Evolutionary conservation across 352 stramenopile species (phyloP), one percentile per base, ranked within the genome.

Genomic region (Globisporangium parvum): DNA sequence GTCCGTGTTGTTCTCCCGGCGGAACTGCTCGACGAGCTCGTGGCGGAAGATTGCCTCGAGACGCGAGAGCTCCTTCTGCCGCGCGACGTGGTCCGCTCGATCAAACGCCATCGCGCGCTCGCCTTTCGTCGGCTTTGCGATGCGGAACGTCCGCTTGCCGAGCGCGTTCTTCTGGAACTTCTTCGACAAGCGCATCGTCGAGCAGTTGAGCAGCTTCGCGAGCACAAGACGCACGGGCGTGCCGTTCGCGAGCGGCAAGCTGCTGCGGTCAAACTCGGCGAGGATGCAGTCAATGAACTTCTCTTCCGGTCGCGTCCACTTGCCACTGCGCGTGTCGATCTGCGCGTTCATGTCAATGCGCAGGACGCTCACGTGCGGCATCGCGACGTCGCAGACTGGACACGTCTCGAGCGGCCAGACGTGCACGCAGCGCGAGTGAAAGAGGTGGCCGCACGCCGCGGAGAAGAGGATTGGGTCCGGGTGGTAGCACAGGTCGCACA

Each of bases 101-200:
- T 88, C 77, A 56, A 94, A 94, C 37, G 80, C 69, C n/a, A 92
- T 68, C 14, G 76, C 80, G n/a, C 71, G 63, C 47, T 77, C 67
- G 35, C 77, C 81, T 59, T 88, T 85, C 40, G 46, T 53, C 0
- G 80, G 78, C 56, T 92, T 91, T 9, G 69, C 70, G 46, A 94
- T 73, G 14, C 80, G 76, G 61, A 91, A 94, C n/a, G 84, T 94
- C 17, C 82, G 69, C 59, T 94, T 94, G 31, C 84, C 84, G 35
- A 94, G 63, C 31, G 84, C 84, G 58, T 94, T 94, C 66, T 92
- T 92, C 59, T 94, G 84, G 57, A 94, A 94, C 64, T 94, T 94
- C 62, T 94, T 94, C 17, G 84, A 94, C 31, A 94, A 62, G 23
- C 84, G 71, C 84, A 94, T 94, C n/a, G 84, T 90, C 51, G 81